Evolutionary conservation across 805 yeast species (phyloP), one percentile per base, ranked within the genome.

Genomic region (Debaryomyces maramus): DNA sequence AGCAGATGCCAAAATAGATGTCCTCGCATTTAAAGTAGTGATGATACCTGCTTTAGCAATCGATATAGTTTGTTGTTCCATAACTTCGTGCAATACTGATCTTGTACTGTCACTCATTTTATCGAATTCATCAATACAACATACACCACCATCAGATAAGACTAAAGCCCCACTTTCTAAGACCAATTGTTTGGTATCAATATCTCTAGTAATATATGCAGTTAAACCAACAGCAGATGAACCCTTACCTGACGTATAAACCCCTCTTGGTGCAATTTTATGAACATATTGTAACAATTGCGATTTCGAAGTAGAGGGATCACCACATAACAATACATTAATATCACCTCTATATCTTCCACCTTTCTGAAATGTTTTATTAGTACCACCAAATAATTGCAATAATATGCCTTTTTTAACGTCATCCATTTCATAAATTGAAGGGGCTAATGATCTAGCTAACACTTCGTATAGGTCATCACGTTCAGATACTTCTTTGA

Each of bases 191-290:
- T 81, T 86, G 0, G 98, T 88, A 55, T 93, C 98, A 19, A 86
- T 76, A 60, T 93, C 99, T 56, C 97, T 75, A 6, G 99, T 90
- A 40, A 93, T 84, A 60, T 93, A 93, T 0, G 99, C 99, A 0
- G 99, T 93, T 56, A 93, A 73, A 73, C 99, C 99, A 36, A 93
- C 99, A 0, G 99, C 99, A 22, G 99, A 93, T 1, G 97, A 89
- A 37, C 99, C 99, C 56, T 93, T 93, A 63, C 99, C 99, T 0
- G 97, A 90, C 3, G 99, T 93, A 64, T 90, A 93, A 28, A 93
- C 88, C 51, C 99, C 99, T 59, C 99, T 77, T 32, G 99, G 99
- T 1, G 99, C 95, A 51, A 93, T 93, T 56, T 90, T 88, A 67
- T 93, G 99, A 31, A 93, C 97, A 52, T 93, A 93, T 57, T 89